Evolutionary conservation across 305 asterid species (phyloP).

Genomic region (Fraxinus sp.): DNA sequence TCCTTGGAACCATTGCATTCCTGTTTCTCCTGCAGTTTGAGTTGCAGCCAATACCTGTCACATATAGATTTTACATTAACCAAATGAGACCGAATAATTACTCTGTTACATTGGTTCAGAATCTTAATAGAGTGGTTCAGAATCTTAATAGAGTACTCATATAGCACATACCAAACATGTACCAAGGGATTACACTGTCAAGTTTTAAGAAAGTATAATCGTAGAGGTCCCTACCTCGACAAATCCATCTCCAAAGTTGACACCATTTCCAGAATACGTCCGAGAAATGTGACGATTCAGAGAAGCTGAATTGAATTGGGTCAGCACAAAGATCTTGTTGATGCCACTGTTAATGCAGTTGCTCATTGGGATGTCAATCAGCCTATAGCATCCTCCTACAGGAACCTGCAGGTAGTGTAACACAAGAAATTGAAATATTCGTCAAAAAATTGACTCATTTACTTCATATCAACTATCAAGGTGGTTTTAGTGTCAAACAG

Average conservation of each 20-base stretch:
- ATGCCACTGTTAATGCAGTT: slow-evolving; percentile 94
- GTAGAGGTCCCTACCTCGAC: slow-evolving; percentile 64
- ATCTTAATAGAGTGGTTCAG: background rate
- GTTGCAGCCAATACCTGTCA: slow-evolving; percentile 93
- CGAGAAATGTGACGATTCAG: slow-evolving; percentile 91
- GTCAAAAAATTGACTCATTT: background rate
- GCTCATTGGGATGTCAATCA: slow-evolving; percentile 97
- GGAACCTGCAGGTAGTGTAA: slow-evolving; percentile 61
- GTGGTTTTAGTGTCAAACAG: background rate
- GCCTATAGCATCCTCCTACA: slow-evolving; percentile 92
- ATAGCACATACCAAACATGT: background rate
- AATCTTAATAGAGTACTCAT: background rate
- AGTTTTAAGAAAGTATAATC: background rate
- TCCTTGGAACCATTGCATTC: slow-evolving; percentile 93
- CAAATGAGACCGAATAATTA: background rate
- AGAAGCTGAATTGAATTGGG: slow-evolving; percentile 93
- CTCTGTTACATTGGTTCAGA: background rate
- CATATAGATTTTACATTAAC: background rate
- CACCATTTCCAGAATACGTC: slow-evolving; percentile 87
- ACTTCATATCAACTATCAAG: background rate
- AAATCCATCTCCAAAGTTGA: slow-evolving; percentile 88
- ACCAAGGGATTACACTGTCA: background rate
- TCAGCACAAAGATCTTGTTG: slow-evolving; percentile 89
- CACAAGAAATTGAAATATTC: slow-evolving; percentile 14
- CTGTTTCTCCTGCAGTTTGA: slow-evolving; percentile 88